These are phyloP conservation scores for Populus davidiana DNA, from an alignment of 345 rosid species.

Conservation along the genomic window DNA sequence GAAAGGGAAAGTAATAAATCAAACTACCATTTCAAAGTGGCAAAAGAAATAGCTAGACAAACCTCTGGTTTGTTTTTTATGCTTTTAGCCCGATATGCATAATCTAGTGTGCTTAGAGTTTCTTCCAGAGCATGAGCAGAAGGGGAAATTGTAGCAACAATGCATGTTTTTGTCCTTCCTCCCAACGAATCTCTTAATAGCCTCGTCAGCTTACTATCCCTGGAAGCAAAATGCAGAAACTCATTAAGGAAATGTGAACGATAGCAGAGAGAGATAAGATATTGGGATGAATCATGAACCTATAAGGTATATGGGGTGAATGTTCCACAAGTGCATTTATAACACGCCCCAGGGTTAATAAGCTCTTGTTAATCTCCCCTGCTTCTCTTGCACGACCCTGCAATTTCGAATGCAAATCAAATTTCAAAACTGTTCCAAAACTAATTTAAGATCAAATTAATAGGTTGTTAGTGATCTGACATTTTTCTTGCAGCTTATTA, in stretches of 20 bases:
- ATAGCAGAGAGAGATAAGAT: not conserved
- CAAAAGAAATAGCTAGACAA: constrained; percentile 20
- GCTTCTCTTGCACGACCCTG: constrained; percentile 98
- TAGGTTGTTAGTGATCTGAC: no score
- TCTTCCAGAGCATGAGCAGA: constrained; percentile 83
- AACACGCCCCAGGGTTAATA: constrained; percentile 91
- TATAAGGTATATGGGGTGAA: constrained; percentile 93
- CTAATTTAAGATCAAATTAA: not conserved
- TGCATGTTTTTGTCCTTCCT: constrained; percentile 95
- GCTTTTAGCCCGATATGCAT: constrained; percentile 89
- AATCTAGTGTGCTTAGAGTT: constrained; percentile 91
- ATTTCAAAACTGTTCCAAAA: not conserved
- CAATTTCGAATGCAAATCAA: constrained; percentile 12
- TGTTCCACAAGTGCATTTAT: constrained; percentile 96
- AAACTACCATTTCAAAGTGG: not conserved
- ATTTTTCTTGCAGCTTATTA: no score
- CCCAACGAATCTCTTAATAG: constrained; percentile 87
- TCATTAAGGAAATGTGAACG: not conserved
- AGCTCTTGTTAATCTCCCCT: constrained; percentile 95
- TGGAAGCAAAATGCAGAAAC: constrained; percentile 22
- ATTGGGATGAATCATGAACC: constrained; percentile 34
- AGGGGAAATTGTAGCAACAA: constrained; percentile 91
- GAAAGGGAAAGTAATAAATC: not conserved
- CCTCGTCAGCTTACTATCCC: constrained; percentile 97
- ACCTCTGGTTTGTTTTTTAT: constrained; percentile 97